Percentiles rank a stretch among this genome's conserved stretches.
Conservation (phyloP, 2,329 filamentous ascomycete species). For the Aspergillus sp. region DNA sequence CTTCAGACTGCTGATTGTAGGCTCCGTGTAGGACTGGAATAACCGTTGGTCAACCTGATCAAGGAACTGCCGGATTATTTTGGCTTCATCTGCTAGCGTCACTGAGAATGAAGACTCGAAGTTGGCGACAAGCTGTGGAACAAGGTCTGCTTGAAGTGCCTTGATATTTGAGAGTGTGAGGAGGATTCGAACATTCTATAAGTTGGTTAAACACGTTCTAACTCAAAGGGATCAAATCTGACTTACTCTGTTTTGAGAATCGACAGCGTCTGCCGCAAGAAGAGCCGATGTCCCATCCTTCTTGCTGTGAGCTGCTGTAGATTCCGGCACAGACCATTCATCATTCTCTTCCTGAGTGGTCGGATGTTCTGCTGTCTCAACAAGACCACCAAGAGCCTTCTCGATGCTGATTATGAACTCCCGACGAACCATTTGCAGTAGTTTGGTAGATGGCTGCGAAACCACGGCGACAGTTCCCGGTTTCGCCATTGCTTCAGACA, state of each 20-base stretch:
- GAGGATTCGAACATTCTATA: conserved; percentile 84
- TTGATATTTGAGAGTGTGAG: conserved; percentile 91
- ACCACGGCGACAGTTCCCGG: conserved; percentile 75
- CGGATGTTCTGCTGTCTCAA: conserved; percentile 87
- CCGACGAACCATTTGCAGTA: conserved; percentile 84
- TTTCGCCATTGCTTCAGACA: conserved; percentile 79
- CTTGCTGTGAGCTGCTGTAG: conserved; percentile 28
- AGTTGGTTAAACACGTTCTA: conserved; percentile 5
- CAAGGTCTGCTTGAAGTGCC: conserved; percentile 74
- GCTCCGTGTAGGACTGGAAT: conserved; percentile 88
- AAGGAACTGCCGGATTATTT: conserved; percentile 87
- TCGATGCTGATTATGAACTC: conserved; percentile 94
- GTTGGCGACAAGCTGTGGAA: conserved; percentile 83
- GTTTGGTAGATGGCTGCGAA: conserved; percentile 77
- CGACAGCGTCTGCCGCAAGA: conserved; percentile 51
- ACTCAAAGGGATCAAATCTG: neutral
- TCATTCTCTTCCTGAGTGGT: conserved; percentile 60
- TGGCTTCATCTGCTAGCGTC: conserved; percentile 88
- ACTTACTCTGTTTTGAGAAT: conserved; percentile 55
- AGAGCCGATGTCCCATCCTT: conserved; percentile 39
- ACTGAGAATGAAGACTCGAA: conserved; percentile 95
- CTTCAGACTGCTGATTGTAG: conserved; percentile 67
- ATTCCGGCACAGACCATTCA: conserved; percentile 52
- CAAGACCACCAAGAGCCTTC: conserved; percentile 90
- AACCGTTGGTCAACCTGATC: conserved; percentile 86